Percentiles rank a stretch among this genome's conserved stretches.
phyloP scores from a whole-genome alignment of 495 filamentous ascomycete genomes.

The Penicillium turbatum region DNA sequence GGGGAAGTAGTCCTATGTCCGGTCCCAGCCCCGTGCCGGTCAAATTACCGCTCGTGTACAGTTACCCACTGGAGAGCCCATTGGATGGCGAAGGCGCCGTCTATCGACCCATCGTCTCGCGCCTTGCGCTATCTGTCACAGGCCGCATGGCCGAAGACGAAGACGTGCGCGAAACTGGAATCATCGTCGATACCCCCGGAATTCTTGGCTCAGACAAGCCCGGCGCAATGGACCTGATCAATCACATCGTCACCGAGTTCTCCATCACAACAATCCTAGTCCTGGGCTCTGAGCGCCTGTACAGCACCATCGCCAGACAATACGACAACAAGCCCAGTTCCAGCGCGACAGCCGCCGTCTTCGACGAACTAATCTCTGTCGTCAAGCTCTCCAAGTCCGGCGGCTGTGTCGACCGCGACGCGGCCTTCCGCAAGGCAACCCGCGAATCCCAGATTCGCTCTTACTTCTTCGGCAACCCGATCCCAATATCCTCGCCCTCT shows the following conservation, averaged over 20 bases:
- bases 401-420: slow-evolving; percentile 79
- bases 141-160: slow-evolving; percentile 76
- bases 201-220: slow-evolving; percentile 56
- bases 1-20: slow-evolving; percentile 85
- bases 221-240: slow-evolving; percentile 66
- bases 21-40: slow-evolving; percentile 84
- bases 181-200: slow-evolving; percentile 83
- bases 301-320: slow-evolving; percentile 69
- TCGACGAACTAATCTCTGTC: slow-evolving; percentile 62
- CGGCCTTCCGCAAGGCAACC: slow-evolving; percentile 63
- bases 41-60: slow-evolving; percentile 90
- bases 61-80: slow-evolving; percentile 70
- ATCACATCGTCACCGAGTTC: slow-evolving; percentile 85
- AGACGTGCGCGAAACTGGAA: slow-evolving; percentile 62
- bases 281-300: slow-evolving; percentile 77
- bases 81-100: slow-evolving; percentile 65
- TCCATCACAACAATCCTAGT: slow-evolving; percentile 77
- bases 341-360: slow-evolving; percentile 39
- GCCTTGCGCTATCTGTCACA: slow-evolving; percentile 74
- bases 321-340: slow-evolving; percentile 62
- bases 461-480: slow-evolving; percentile 85
- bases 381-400: slow-evolving; percentile 81
- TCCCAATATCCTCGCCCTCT: slow-evolving; percentile 28
- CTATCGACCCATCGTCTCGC: slow-evolving; percentile 68
- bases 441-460: slow-evolving; percentile 73